Evolutionary conservation across 2,329 filamentous ascomycete genomes (phyloP), one percentile per base, ranked within the genome.

Genomic region (Phaeoacremonium minimum): DNA sequence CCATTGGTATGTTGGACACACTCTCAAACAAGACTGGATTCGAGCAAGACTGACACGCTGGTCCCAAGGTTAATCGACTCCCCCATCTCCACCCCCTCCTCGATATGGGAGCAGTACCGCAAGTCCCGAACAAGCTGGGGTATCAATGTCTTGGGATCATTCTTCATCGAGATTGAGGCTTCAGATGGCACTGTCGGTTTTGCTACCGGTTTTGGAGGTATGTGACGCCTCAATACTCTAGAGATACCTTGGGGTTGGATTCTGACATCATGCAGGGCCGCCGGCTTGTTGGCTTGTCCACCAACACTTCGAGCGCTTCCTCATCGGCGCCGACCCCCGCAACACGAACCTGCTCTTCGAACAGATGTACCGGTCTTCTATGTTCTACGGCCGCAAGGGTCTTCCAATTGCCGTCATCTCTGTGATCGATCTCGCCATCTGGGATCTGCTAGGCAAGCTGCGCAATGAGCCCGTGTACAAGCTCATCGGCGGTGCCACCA

Each of bases 321-420:
- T 96, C 43, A 74, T 95, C 49, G 89, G 88, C 29, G 83, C 87
- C 50, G 90, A 96, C 59, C 89, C 89, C 9, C 77, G 90, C 50
- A 88, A 96, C 56, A 94, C 87, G 36, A 95, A 95, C 63, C 77
- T 90, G 45, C 71, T 96, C 18, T 96, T 94, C 57, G 90, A 96
- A 69, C 88, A 94, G 61, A 95, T 96, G 90, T 96, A 95, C 70
- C 82, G 89, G 42, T 86, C 77, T 3, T 94, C 88, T 48, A 94
- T 95, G 87, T 96, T 95, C 71, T 96, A 96, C 56, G 90, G 90
- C 43, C 83, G 90, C 48, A 96, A 96, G 63, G 90, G 90, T 32
- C 78, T 96, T 2, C 85, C 90, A 3, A 77, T 91, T 9, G 90
- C 90, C 36, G 84, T 94, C 53, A 96, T 96, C 55, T 95, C 88